Base-by-base conservation (phyloP, 2,329 filamentous ascomycete genomes). In the Monosporascus sp. region DNA sequence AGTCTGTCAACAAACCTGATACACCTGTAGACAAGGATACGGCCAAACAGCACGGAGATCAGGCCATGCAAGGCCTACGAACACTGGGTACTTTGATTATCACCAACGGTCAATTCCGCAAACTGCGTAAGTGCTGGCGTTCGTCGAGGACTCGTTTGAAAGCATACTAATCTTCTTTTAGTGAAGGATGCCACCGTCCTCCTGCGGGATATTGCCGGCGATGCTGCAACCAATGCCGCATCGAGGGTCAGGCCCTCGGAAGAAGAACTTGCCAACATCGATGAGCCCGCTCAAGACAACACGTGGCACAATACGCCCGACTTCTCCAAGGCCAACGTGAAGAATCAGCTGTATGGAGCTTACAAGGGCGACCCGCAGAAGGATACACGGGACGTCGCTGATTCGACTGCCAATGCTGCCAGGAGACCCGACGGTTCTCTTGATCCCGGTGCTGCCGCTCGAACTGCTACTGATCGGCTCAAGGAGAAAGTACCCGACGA, bases 51-150 rank as follows among this genome's bases (percentile, higher is more conserved):
- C 90, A 99, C 69, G 90, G 87, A 41, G 84, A 94, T 59, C 81
- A 93, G 69, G 91, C 88, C 1, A 77, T 95, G 8, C 84, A 96
- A 59, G 94, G 93, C 26, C 74, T 99, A 45, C 86, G 91, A 62
- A 96, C 91, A 3, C 78, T 99, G 1, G 94, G 93, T 50, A 92
- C 88, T 19, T 79, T 99, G 53, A 77, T 97, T 64, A 88, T 97
- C 66, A 96, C 92, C 64, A 99, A 99, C 65, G 94, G 94, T 61
- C 92, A 97, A 70, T 97, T 96, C 79, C 84, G 91, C 62, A 96
- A 96, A 76, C 83, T 96, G 36, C 73, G 88, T 87, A 82, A 71
- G 87, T 83, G 48, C 3, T 14, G n/a, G 20, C 37, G 16, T 4
- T 2, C 8, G 2, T 7, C 16, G 6, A 8, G 26, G 16, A 40